These are phyloP conservation scores for Fusarium albidum DNA, from an alignment of 2,329 filamentous ascomycete genomes.

Conservation along the genomic window DNA sequence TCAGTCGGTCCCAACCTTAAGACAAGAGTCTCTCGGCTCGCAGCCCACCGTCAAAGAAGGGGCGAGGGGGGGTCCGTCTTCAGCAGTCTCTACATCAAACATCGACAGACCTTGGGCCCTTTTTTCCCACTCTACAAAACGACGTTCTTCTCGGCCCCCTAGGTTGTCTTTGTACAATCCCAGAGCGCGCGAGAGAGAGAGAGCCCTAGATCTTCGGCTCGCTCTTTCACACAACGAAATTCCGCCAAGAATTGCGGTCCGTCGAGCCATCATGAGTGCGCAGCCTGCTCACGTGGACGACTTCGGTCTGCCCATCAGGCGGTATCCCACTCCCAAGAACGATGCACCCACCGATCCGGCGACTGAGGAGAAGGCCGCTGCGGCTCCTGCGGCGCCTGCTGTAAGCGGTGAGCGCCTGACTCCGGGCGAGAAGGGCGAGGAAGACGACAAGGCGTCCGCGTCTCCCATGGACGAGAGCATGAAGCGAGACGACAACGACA, in stretches of 20 bases:
- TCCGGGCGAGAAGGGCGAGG: constrained; percentile 11
- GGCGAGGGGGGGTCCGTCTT: constrained; percentile 33
- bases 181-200: constrained; percentile 2
- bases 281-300: constrained; percentile 66
- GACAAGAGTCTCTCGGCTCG: constrained; percentile 7
- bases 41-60: too few relatives aligned
- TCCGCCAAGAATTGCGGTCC: constrained; percentile 6
- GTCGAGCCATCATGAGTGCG: constrained; percentile 36
- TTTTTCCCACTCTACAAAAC: constrained; percentile 31
- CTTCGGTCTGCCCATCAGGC: constrained; percentile 73
- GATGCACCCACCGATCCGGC: constrained; percentile 27
- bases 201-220: too few relatives aligned
- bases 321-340: constrained; percentile 48
- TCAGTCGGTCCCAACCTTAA: constrained; percentile 24
- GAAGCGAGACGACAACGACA: constrained; percentile 47
- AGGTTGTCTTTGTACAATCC: constrained; percentile 3
- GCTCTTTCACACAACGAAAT: constrained; percentile 18
- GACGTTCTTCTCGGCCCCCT: constrained; percentile 36
- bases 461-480: constrained; percentile 6
- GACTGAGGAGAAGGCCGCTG: constrained; percentile 11
- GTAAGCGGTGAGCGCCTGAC: constrained; percentile 13
- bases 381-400: constrained; percentile 7
- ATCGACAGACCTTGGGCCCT: constrained; percentile 35
- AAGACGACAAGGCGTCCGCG: constrained; percentile 7
- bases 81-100: constrained; percentile 29